phyloP scores from a whole-genome alignment of 306 rosid genomes.

The Gastrolobium villosum region DNA sequence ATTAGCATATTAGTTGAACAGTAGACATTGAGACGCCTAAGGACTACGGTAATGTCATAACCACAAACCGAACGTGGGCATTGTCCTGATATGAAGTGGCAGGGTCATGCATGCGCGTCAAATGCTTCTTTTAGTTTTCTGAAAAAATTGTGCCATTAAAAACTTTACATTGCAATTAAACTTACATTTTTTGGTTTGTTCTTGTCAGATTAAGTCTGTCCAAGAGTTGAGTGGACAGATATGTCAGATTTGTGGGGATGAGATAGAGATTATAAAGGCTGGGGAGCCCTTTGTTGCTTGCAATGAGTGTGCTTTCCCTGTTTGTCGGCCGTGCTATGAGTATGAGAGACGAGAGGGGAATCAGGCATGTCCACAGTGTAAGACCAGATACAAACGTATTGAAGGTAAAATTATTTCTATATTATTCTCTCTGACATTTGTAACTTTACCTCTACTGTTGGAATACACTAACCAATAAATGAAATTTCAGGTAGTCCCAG shows the following conservation, averaged over 20 bases:
- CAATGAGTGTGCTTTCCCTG: slow-evolving; percentile 84
- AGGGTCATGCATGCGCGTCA: neutral
- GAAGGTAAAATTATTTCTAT: slow-evolving; percentile 56
- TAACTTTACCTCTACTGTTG: slow-evolving; percentile 4
- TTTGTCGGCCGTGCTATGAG: slow-evolving; percentile 72
- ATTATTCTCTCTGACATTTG: slow-evolving; percentile 10
- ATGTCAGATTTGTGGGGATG: slow-evolving; percentile 75
- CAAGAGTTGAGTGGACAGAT: slow-evolving; percentile 70
- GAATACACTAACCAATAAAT: slow-evolving; percentile 23
- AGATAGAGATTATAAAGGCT: slow-evolving; percentile 56
- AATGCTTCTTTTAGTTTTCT: neutral
- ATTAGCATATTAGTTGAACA: slow-evolving; percentile 5
- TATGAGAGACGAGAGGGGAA: slow-evolving; percentile 77
- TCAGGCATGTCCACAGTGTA: slow-evolving; percentile 80
- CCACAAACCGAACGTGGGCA: neutral
- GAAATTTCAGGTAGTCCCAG: slow-evolving; percentile 75
- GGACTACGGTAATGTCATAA: slow-evolving; percentile 14
- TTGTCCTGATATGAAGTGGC: neutral
- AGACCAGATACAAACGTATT: slow-evolving; percentile 74
- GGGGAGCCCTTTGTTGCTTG: slow-evolving; percentile 81
- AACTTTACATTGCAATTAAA: slow-evolving; percentile 17
- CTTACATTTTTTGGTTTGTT: slow-evolving; percentile 28
- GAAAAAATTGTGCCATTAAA: neutral
- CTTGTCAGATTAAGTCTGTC: slow-evolving; percentile 64
- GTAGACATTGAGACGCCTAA: slow-evolving; percentile 5